phyloP scores from a whole-genome alignment of 2,329 filamentous ascomycete species.

The Penicillium italicum region DNA sequence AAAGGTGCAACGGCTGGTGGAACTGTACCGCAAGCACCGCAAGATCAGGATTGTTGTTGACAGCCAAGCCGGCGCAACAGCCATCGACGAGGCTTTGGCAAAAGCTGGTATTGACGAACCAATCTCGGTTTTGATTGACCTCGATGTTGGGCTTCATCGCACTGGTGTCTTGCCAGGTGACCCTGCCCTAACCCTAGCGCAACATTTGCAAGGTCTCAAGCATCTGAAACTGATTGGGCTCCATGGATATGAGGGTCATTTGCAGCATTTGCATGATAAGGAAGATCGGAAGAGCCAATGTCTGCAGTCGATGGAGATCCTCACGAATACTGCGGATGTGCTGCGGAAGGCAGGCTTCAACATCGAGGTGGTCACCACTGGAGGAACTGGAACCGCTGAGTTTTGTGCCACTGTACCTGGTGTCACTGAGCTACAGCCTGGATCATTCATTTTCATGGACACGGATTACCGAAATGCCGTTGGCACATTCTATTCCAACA shows the following conservation, averaged over 20 bases:
- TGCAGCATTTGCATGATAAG: conserved; percentile 50
- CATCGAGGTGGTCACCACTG: conserved; percentile 52
- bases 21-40: conserved; percentile 41
- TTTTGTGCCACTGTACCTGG: conserved; percentile 52
- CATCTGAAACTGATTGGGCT: conserved; percentile 48
- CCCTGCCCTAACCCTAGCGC: conserved; percentile 41
- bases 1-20: conserved; percentile 49
- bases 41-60: conserved; percentile 49
- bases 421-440: conserved; percentile 54
- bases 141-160: conserved; percentile 51
- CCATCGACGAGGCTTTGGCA: conserved; percentile 45
- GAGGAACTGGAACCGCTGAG: conserved; percentile 53
- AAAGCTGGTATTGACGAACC: conserved; percentile 36
- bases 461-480: conserved; percentile 55
- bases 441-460: conserved; percentile 57
- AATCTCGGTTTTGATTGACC: conserved; percentile 46
- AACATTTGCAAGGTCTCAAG: conserved; percentile 35
- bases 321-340: conserved; percentile 44
- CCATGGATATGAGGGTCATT: conserved; percentile 53
- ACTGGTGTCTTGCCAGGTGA: conserved; percentile 48
- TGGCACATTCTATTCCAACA: conserved; percentile 49
- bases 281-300: conserved; percentile 45
- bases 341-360: conserved; percentile 43
- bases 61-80: conserved; percentile 44
- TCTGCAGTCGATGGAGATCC: conserved; percentile 45